Evolutionary conservation across 164 flowering plant species (phyloP), one percentile per base, ranked within the genome.

Genomic region (Magnolia sinica): DNA sequence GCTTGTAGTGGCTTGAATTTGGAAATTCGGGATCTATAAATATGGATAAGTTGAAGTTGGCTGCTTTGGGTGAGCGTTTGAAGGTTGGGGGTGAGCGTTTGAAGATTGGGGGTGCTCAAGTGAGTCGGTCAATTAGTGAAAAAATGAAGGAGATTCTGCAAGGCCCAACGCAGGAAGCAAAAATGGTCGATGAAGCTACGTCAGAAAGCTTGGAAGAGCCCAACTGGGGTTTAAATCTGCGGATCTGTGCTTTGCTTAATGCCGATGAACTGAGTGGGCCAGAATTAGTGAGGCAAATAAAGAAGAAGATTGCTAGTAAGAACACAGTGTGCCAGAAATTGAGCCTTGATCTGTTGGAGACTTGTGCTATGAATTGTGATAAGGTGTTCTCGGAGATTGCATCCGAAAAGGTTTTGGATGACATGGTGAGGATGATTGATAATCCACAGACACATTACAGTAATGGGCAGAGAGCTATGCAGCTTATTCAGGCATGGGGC

Each of bases 351-450:
- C 82, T 95, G 78, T 74, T 95, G 80, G 98, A 95, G 82, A 78
- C 89, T 27, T 87, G 89, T 69, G 83, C 92, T 8, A 88, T 88
- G 89, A 95, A 92, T 75, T 95, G 98, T 72, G 97, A 95, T 78
- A 93, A 92, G 88, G 95, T 92, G 50, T 91, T 88, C 79, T 91
- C 95, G 0, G 94, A 88, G 81, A 86, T 95, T 59, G 98, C 97
- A 13, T 92, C 98, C 22, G 97, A 92, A 87, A 92, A 88, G 83
- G 87, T 95, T 70, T 77, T 95, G 88, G 98, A 95, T 59, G 97
- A 95, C 80, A 91, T 95, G 95, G 92, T 91, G 75, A 87, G 69
- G 86, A 68, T 93, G 89, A 88, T 95, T 72, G 93, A 95, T 49
- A 86, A 87, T 76, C 88, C 89, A 0, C 85, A 78, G 82, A 82